Evolutionary conservation across 2,329 filamentous ascomycete genomes (phyloP), one percentile per base, ranked within the genome.

Genomic region (Penicillium sp.): DNA sequence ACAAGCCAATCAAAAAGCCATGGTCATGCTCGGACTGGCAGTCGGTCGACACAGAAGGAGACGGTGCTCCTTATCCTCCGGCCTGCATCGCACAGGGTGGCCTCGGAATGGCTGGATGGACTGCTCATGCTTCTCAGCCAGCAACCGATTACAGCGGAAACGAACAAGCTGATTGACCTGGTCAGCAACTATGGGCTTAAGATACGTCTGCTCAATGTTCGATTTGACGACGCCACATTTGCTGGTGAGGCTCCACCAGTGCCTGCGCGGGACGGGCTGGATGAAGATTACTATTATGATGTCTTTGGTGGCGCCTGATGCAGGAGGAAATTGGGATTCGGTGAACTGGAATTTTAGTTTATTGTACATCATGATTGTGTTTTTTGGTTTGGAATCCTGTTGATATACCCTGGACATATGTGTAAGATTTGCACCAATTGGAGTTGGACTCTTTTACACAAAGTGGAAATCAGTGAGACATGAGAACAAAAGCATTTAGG

Each of bases 41-140:
- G 66, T 63, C 69, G 67, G 59, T 59, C 69, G 33, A 75, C 68
- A 18, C 68, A 74, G 31, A 82, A 83, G 62, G 94, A 97, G 72
- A 79, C 85, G 49, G 82, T 89, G 1, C 82, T 97, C 22, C 80
- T 99, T 51, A 90, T 88, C n/a, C 81, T 99, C 50, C 87, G 91
- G 72, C 92, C 93, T 6, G 79, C 86, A 56, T 89, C 86, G 55
- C 89, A 94, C 69, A 90, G 86, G 61, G 78, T 94, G 46, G 94
- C 94, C 9, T 95, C 92, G 0, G 94, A 99, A 75, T 99, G 94
- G 94, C 82, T 99, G 5, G 94, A 99, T 71, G 94, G 94, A 1
- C 77, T 99, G 61, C 81, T 97, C 54, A 96, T 99, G 92, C 81
- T 99, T 52, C 82, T 99, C 23, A 92, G 95, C 69, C 94, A 99